A percentile compares a stretch with the other conserved stretches of the same genome.
These are phyloP conservation scores for Trypanosoma cruzi DNA, from an alignment of 208 protist species.

Conservation along the genomic window DNA sequence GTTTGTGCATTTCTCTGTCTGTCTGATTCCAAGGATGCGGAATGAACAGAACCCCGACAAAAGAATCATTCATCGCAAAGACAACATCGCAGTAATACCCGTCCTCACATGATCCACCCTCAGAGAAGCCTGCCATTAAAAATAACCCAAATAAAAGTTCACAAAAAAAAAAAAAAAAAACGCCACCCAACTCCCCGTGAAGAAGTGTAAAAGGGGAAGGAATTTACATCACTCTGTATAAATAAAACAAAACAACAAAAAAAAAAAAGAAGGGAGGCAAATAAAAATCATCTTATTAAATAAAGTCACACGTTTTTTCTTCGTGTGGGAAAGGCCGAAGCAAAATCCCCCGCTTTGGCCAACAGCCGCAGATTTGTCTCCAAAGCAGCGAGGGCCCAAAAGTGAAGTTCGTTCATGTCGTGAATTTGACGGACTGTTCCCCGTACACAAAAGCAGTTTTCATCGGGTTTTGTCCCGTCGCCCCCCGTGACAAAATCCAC, in stretches of 20 bases:
- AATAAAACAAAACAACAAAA: background rate
- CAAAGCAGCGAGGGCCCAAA: constrained; percentile 52
- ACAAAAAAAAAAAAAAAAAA: background rate
- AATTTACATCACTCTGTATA: background rate
- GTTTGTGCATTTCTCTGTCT: too few species aligned
- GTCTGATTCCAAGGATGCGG: background rate
- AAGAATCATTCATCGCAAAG: background rate
- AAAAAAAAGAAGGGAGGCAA: constrained; percentile 23
- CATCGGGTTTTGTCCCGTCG: background rate
- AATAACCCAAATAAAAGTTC: too few species aligned
- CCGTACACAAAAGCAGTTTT: constrained; percentile 36
- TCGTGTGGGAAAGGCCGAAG: background rate
- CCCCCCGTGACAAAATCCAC: constrained; percentile 17
- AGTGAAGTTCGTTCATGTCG: constrained; percentile 60
- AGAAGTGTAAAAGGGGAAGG: background rate
- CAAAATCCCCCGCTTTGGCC: background rate
- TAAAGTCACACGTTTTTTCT: background rate
- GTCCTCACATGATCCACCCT: background rate
- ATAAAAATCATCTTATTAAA: background rate
- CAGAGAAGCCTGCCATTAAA: too few species aligned
- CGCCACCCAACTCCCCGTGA: background rate
- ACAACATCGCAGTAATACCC: background rate
- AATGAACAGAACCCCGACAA: background rate
- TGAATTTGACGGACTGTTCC: constrained; percentile 36
- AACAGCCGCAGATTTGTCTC: constrained; percentile 55